A percentile compares a stretch with the other conserved stretches of the same genome.
These are phyloP conservation scores for Ceratocystis diversiconidia DNA, from an alignment of 2,329 filamentous ascomycete species.

Conservation along the genomic window DNA sequence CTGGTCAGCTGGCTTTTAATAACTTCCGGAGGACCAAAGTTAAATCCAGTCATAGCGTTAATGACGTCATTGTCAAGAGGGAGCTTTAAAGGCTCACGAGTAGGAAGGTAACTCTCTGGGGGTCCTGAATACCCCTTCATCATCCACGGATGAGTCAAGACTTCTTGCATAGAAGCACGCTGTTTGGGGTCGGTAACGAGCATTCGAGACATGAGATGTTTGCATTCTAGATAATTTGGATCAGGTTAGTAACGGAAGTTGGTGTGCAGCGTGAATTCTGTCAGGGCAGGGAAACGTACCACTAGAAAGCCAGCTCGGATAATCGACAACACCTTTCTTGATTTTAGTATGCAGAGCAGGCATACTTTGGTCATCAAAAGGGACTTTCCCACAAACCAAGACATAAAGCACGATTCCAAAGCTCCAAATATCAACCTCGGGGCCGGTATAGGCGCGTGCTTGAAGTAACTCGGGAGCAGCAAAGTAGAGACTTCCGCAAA, in stretches of 20 bases:
- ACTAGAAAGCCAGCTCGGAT: constrained; percentile 79
- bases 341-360: constrained; percentile 96
- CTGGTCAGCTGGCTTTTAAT: constrained; percentile 72
- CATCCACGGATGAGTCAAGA: constrained; percentile 94
- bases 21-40: constrained; percentile 76
- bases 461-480: constrained; percentile 89
- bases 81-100: constrained; percentile 68
- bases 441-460: constrained; percentile 84
- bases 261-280: too few species aligned
- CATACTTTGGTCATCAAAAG: constrained; percentile 99
- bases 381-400: constrained; percentile 91
- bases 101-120: constrained; percentile 78
- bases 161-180: constrained; percentile 74
- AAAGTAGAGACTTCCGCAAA: constrained; percentile 95
- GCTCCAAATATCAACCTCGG: constrained; percentile 96
- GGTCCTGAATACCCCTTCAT: constrained; percentile 75
- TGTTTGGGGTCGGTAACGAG: constrained; percentile 84
- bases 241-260: constrained; percentile 1
- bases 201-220: constrained; percentile 85
- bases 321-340: constrained; percentile 92
- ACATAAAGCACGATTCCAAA: constrained; percentile 98
- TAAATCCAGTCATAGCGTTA: constrained; percentile 92
- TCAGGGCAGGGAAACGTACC: constrained; percentile 45
- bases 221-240: constrained; percentile 54
- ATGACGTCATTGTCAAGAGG: constrained; percentile 75